Base-by-base conservation (phyloP, 2,329 filamentous ascomycete genomes). In the Celoporthe dispersa region DNA sequence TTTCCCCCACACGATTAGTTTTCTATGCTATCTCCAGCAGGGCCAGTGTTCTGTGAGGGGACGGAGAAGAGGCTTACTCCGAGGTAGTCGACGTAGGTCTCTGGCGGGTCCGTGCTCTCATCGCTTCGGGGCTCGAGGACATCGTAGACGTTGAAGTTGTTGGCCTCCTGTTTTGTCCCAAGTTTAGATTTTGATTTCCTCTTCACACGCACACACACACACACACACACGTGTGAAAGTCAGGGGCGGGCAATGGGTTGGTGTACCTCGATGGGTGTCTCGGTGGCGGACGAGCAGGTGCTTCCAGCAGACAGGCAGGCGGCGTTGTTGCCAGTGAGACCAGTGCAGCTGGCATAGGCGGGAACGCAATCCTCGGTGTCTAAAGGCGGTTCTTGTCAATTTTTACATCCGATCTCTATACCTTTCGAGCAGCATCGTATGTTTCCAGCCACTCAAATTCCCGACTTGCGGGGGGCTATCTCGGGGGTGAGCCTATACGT, bases 121-220 rank as follows among this genome's bases (percentile, higher is more conserved):
- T 74, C 73, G 5, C 84, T 79, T 35, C 62, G 33, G 6, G 68
- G 68, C 60, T 71, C 65, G 53, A 65, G 60, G 31, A 86, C 77
- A 68, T 86, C 84, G 71, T 86, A 86, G 19, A 85, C 79, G 65
- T 84, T 81, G 63, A 83, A 83, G 73, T 81, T 75, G 39, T 72
- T 74, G 22, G 64, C 65, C 14, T 70, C 37, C 55, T 68, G 25
- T 37, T 51, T 33, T 39, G 37, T 39, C 37, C 8, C 2, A 25
- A 22, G 11, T 3, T 33, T 25, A 33, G 41, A 53, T 8, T 11
- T 4, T 12, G 1, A 4, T 44, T n/a, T 22, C 25, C 3, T 44
- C 37, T 19, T 6, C 5, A 22, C 41, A 22, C 16, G 1, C 6
- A 44, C 19, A 44, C 3, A 22, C 41, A 22, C 5, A 22, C 41